A percentile compares a stretch with the other conserved stretches of the same genome.
Evolutionary conservation across 208 protist genomes (phyloP).

Genomic region (Leishmania guyanensis): DNA sequence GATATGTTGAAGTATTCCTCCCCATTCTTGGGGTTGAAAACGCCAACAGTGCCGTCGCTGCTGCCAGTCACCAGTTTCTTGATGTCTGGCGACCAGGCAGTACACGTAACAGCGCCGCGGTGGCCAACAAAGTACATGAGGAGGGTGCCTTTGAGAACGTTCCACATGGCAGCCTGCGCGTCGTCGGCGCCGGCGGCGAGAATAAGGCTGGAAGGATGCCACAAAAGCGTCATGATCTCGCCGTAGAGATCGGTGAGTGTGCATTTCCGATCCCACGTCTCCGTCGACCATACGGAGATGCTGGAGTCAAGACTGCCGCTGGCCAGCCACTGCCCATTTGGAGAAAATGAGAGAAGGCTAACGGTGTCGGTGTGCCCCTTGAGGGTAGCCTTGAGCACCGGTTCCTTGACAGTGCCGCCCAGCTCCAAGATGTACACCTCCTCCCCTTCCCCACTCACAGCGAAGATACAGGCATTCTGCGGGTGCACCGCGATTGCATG

Average conservation of each 20-base stretch:
- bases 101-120: conserved; percentile 77
- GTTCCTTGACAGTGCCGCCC: background rate
- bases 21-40: conserved; percentile 93
- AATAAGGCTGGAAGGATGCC: conserved; percentile 94
- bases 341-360: conserved; percentile 79
- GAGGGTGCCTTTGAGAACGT: conserved; percentile 79
- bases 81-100: conserved; percentile 82
- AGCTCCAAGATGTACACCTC: conserved; percentile 66
- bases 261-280: conserved; percentile 77
- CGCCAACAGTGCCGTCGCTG: conserved; percentile 86
- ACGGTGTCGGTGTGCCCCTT: conserved; percentile 83
- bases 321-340: conserved; percentile 77
- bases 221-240: conserved; percentile 85
- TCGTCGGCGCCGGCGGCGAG: conserved; percentile 91
- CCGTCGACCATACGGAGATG: conserved; percentile 75
- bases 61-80: conserved; percentile 92
- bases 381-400: conserved; percentile 39
- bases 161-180: conserved; percentile 95
- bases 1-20: conserved; percentile 55
- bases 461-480: conserved; percentile 49
- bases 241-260: conserved; percentile 84
- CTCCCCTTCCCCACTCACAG: conserved; percentile 74
- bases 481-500: conserved; percentile 65
- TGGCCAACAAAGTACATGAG: conserved; percentile 95
- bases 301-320: conserved; percentile 76